Evolutionary conservation across 768 basidiomycete species (phyloP).

Genomic region (Cantharellus cinnabarinus): DNA sequence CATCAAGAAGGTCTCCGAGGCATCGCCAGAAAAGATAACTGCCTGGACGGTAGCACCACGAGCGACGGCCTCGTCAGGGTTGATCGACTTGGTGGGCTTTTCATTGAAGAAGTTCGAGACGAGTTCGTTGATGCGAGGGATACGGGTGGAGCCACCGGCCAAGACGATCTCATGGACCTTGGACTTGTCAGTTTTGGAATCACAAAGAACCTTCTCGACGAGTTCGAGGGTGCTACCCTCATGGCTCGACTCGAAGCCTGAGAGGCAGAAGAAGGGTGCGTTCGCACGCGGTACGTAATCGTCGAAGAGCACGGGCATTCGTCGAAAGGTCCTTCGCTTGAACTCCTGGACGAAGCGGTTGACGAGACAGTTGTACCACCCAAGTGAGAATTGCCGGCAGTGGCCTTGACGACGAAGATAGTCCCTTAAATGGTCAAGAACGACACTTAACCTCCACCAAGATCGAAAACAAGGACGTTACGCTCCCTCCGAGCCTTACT

Average conservation of each 20-base stretch:
- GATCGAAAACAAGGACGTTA: slow-evolving; percentile 32
- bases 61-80: slow-evolving; percentile 34
- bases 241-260: slow-evolving; percentile 27
- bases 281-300: slow-evolving; percentile 28
- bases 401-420: slow-evolving; percentile 30
- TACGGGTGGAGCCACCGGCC: slow-evolving; percentile 30
- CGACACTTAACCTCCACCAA: slow-evolving; percentile 31
- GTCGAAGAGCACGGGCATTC: slow-evolving; percentile 27
- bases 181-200: slow-evolving; percentile 32
- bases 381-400: slow-evolving; percentile 30
- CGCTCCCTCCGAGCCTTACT: slow-evolving; percentile 31
- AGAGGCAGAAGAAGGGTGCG: slow-evolving; percentile 30
- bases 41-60: slow-evolving; percentile 28
- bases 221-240: slow-evolving; percentile 24
- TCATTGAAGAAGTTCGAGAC: slow-evolving; percentile 45
- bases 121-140: slow-evolving; percentile 37
- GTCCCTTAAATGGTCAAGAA: slow-evolving; percentile 30
- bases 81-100: slow-evolving; percentile 44
- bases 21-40: slow-evolving; percentile 28
- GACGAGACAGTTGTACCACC: slow-evolving; percentile 33
- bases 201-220: slow-evolving; percentile 32
- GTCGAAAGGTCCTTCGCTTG: slow-evolving; percentile 27
- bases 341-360: slow-evolving; percentile 30
- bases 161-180: slow-evolving; percentile 29
- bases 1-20: slow-evolving; percentile 31